Evolutionary conservation across 306 rosid species (phyloP).

Genomic region (Prunus dulcis): DNA sequence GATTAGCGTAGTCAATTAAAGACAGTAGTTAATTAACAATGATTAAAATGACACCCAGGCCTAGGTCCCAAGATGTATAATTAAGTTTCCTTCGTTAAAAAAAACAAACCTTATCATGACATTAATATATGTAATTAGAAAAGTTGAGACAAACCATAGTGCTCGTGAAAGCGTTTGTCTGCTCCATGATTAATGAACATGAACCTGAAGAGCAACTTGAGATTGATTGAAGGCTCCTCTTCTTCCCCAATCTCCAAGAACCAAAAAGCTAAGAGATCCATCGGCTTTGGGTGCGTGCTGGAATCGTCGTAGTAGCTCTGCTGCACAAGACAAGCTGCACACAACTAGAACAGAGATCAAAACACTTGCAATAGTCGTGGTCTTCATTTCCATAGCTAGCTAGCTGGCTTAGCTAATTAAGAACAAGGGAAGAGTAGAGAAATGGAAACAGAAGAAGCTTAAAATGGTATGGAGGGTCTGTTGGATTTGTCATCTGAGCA

Average conservation of each 20-base stretch:
- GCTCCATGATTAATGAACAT: too few species aligned
- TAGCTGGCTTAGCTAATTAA: not conserved
- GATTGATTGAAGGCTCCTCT: slow-evolving; percentile 57
- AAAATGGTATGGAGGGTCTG: too few species aligned
- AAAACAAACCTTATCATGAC: too few species aligned
- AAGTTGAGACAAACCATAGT: too few species aligned
- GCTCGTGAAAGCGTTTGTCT: too few species aligned
- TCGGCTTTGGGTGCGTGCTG: slow-evolving; percentile 25
- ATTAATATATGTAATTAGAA: too few species aligned
- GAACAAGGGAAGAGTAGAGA: not conserved
- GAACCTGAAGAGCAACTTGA: slow-evolving; percentile 65
- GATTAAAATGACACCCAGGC: too few species aligned
- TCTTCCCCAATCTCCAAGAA: slow-evolving; percentile 84
- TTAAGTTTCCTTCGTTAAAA: too few species aligned
- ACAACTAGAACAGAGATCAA: not conserved
- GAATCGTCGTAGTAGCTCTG: slow-evolving; percentile 37
- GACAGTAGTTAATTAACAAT: too few species aligned
- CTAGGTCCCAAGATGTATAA: too few species aligned
- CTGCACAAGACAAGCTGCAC: slow-evolving; percentile 1
- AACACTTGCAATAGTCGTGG: not conserved
- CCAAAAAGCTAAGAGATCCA: slow-evolving; percentile 45
- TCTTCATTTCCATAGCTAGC: not conserved
- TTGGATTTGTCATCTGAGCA: too few species aligned
- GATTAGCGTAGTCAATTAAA: too few species aligned
- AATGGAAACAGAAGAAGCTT: not conserved